Conservation (phyloP, 192 early-diverging fungal species). For the Obelidium mucronatum region DNA sequence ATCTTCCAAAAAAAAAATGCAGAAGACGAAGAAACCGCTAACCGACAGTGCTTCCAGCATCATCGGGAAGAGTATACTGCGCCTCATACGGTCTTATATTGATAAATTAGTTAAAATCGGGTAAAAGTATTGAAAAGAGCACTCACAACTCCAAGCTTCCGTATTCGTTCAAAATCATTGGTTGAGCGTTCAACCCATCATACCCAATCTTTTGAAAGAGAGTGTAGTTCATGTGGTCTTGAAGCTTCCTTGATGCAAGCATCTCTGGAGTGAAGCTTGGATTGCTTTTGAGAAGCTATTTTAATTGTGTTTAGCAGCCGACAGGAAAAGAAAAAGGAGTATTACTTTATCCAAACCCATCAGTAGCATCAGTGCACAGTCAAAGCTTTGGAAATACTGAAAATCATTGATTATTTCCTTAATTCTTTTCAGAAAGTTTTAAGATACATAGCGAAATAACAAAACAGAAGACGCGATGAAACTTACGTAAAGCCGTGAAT, state of each 20-base stretch:
- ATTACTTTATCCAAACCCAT: conserved; percentile 14
- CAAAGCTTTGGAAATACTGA: background rate
- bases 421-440: background rate
- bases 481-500: background rate
- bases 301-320: background rate
- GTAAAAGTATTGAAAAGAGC: background rate
- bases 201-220: conserved; percentile 13
- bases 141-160: conserved; percentile 15
- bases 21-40: too few species aligned
- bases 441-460: background rate
- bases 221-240: conserved; percentile 14
- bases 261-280: conserved; percentile 2
- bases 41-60: background rate
- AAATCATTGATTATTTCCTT: background rate
- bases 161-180: background rate
- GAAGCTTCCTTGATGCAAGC: conserved; percentile 10
- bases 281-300: background rate
- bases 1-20: background rate
- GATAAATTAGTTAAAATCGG: background rate
- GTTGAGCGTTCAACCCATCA: background rate
- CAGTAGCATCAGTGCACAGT: conserved; percentile 19
- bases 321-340: background rate
- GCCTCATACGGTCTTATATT: background rate
- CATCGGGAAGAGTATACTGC: background rate
- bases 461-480: background rate